Evolutionary conservation across 1,284 basidiomycete genomes (phyloP).

Genomic region (Sutorius eximius): DNA sequence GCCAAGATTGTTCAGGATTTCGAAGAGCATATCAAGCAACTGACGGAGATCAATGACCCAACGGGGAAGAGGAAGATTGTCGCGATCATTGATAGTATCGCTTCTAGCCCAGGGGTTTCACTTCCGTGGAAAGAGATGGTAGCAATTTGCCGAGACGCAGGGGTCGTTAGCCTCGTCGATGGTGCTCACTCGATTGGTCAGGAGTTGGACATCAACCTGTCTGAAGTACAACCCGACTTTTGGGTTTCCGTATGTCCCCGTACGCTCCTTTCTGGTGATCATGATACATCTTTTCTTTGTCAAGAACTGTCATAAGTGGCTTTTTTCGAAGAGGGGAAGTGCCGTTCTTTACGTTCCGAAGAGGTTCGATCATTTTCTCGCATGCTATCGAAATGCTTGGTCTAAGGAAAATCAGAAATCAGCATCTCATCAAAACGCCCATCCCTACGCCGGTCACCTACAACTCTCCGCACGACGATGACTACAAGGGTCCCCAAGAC

Average conservation of each 20-base stretch:
- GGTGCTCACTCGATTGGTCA: constrained; percentile 84
- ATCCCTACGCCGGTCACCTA: constrained; percentile 75
- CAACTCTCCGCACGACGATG: constrained; percentile 40
- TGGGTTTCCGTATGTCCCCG: constrained; percentile 64
- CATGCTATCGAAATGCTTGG: not conserved
- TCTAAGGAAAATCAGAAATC: constrained; percentile 47
- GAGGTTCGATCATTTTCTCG: constrained; percentile 44
- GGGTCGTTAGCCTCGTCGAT: constrained; percentile 73
- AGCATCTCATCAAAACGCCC: constrained; percentile 71
- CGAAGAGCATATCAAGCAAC: constrained; percentile 40
- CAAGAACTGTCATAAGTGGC: constrained; percentile 85
- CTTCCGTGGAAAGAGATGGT: constrained; percentile 84
- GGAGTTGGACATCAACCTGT: constrained; percentile 60
- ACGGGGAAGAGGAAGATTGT: constrained; percentile 53
- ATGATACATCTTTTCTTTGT: not conserved
- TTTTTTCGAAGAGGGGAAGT: constrained; percentile 69
- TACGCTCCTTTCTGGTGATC: not conserved
- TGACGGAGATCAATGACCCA: constrained; percentile 1
- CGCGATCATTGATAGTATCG: constrained; percentile 75
- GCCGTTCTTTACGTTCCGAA: constrained; percentile 79
- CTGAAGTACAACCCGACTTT: constrained; percentile 68
- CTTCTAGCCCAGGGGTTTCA: constrained; percentile 66
- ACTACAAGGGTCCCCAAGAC: constrained; percentile 33
- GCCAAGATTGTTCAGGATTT: constrained; percentile 59
- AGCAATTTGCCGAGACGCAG: constrained; percentile 65